phyloP scores from a whole-genome alignment of 192 early-diverging fungal genomes.

The Kickxella alabastrina region DNA sequence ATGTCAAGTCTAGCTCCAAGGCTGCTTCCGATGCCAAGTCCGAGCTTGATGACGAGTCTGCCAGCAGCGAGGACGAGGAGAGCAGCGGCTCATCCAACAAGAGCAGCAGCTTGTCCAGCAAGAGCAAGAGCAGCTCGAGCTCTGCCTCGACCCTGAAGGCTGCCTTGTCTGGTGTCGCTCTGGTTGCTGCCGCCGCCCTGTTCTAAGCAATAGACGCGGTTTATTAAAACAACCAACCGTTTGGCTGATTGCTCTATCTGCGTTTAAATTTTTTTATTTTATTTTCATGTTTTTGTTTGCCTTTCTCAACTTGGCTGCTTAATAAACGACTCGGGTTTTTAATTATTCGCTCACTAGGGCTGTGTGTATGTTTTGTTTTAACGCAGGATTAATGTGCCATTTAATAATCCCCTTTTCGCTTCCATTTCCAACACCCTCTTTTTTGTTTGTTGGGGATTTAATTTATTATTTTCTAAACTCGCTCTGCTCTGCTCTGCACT shows the following conservation, averaged over 20 bases:
- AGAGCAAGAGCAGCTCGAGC: slow-evolving; percentile 4
- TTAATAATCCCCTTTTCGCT: too few species aligned
- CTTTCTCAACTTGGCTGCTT: too few species aligned
- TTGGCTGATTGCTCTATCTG: slow-evolving; percentile 2
- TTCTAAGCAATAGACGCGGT: slow-evolving; percentile 16
- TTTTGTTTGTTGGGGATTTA: too few species aligned
- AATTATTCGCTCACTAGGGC: too few species aligned
- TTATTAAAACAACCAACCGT: background rate
- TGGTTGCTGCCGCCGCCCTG: slow-evolving; percentile 37
- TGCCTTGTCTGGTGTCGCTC: slow-evolving; percentile 25
- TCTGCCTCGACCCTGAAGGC: slow-evolving; percentile 30
- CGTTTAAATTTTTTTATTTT: background rate
- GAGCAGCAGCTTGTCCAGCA: background rate
- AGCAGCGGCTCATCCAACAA: slow-evolving; percentile 1
- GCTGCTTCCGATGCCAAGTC: background rate
- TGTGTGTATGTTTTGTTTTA: too few species aligned
- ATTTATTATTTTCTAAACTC: too few species aligned
- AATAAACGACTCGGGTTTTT: too few species aligned
- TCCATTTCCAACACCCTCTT: too few species aligned
- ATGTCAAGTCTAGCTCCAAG: slow-evolving; percentile 2
- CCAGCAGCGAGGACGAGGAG: background rate
- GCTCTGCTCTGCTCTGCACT: too few species aligned
- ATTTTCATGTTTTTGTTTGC: background rate
- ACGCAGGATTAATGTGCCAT: too few species aligned
- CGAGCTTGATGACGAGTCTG: slow-evolving; percentile 1